Conservation (phyloP, 441 rosid genomes). For the Erodium texanum region DNA sequence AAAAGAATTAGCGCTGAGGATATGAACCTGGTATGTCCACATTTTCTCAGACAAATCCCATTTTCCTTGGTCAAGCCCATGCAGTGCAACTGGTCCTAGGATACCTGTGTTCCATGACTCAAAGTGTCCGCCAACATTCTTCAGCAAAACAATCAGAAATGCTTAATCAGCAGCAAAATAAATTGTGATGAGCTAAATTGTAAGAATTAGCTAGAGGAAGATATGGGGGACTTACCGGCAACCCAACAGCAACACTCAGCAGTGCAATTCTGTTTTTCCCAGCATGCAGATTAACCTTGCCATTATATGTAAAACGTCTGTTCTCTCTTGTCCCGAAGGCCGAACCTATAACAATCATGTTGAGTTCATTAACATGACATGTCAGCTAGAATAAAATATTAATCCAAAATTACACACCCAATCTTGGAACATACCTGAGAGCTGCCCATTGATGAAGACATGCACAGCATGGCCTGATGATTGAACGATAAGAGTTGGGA, state of each 20-base stretch:
- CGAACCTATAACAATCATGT: conserved; percentile 47
- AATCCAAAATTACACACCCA: conserved; percentile 1
- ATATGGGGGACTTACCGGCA: conserved; percentile 55
- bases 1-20: conserved; percentile 14
- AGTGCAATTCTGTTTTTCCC: conserved; percentile 82
- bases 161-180: too few relatives aligned
- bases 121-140: conserved; percentile 92
- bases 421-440: conserved; percentile 47
- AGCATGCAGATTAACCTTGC: conserved; percentile 69
- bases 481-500: conserved; percentile 74
- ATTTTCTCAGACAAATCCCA: conserved; percentile 81
- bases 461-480: conserved; percentile 93
- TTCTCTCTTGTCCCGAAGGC: conserved; percentile 77
- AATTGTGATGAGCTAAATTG: conserved; percentile 2
- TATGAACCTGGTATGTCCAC: conserved; percentile 79
- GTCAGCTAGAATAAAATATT: conserved; percentile 1
- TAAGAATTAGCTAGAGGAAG: neutral
- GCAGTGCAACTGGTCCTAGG: conserved; percentile 86
- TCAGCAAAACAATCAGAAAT: conserved; percentile 17
- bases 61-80: conserved; percentile 78
- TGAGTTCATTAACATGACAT: neutral
- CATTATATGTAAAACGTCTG: conserved; percentile 58
- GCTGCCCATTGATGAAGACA: conserved; percentile 74
- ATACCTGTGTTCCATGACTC: conserved; percentile 96
- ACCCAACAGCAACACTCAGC: conserved; percentile 89